Base-by-base conservation (phyloP, 2,329 filamentous ascomycete species). In the Fusarium udum region DNA sequence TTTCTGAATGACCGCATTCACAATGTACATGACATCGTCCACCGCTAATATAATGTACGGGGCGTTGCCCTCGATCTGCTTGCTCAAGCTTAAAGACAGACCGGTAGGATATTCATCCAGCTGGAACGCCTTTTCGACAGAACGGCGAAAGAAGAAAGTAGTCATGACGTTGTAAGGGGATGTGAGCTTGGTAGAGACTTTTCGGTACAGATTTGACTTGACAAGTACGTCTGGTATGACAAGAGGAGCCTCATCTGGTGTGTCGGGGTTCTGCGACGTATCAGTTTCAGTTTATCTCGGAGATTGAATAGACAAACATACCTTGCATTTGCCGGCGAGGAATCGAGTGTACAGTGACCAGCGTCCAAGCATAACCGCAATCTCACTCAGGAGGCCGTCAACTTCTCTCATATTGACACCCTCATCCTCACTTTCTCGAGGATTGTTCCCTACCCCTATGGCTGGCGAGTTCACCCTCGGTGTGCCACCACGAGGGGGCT, bases 21-120 rank as follows among this genome's bases (percentile, higher is more conserved):
- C 93, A 77, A 99, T 98, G 83, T 98, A 99, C 95, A 99, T 98
- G 79, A 98, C 95, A 83, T 98, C 96, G 84, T 99, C 96, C 14
- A 99, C 95, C 1, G 95, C 95, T 4, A 95, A 95, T 48, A 96
- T 95, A 77, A 99, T 97, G 79, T 94, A 97, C 2, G 96, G 96
- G 6, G 94, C 89, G 76, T 95, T 94, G 65, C 91, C 89, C 59
- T 92, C 90, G 48, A 97, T 86, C 7, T 92, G 87, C 78, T 88
- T 93, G 78, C 88, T 91, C 46, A 92, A 86, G 78, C 92, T 94
- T 39, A 99, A 86, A 1, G 93, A 93, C 26, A 99, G 85, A 26
- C 94, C 94, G 2, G 87, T 84, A 0, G 96, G 96, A 26, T 92
- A 89, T 81, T 99, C 97, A 79, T 99, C 96, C 51, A 99, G 86